Percentiles rank a stretch among this genome's conserved stretches.
Conservation (phyloP, 768 basidiomycete species). For the Lactarius hengduanensis region DNA sequence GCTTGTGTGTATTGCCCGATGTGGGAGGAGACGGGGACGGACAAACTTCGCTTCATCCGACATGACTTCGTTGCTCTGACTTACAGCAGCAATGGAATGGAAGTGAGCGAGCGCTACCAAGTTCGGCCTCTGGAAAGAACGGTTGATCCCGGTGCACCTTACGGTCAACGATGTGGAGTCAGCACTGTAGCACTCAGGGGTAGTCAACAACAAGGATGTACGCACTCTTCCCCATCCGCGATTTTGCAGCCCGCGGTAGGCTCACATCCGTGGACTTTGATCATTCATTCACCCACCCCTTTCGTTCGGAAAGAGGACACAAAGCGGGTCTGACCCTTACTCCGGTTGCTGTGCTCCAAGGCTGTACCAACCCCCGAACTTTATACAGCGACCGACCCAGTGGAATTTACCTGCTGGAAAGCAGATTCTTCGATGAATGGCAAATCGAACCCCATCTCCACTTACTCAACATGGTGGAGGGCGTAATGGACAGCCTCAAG, state of each 20-base stretch:
- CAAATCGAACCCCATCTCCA: neutral
- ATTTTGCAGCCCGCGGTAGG: neutral
- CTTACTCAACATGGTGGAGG: neutral
- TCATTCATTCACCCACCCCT: neutral
- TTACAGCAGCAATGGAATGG: neutral
- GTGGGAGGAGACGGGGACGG: neutral
- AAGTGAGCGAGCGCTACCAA: neutral
- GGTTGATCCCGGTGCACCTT: neutral
- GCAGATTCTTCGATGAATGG: neutral
- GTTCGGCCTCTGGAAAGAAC: neutral
- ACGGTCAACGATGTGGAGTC: neutral
- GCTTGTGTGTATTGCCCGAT: neutral
- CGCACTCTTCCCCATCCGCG: neutral
- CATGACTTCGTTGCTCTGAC: neutral
- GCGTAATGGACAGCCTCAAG: neutral
- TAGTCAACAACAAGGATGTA: neutral
- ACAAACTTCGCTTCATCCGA: neutral
- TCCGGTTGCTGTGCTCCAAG: neutral
- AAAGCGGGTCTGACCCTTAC: neutral
- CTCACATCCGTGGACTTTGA: neutral
- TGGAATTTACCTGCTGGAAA: neutral
- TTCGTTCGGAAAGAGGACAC: neutral
- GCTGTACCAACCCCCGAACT: constrained; percentile 1
- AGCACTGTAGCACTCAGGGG: neutral
- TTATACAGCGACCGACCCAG: neutral